These are phyloP conservation scores for Hypoxylon perforatum DNA, from an alignment of 495 filamentous ascomycete species.

Conservation along the genomic window DNA sequence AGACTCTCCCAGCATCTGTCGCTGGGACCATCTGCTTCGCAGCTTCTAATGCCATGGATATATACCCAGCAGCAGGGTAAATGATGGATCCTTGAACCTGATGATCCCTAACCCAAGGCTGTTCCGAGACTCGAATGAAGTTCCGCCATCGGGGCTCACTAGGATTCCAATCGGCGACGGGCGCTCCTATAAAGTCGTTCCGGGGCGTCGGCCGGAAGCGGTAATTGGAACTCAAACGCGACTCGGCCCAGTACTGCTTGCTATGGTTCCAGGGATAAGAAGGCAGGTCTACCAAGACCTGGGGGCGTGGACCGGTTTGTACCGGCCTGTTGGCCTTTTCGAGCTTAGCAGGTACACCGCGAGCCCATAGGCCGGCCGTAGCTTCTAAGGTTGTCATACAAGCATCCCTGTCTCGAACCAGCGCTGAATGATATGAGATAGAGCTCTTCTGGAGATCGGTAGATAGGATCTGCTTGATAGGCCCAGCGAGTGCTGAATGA, in stretches of 20 bases:
- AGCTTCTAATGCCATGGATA: conserved; percentile 58
- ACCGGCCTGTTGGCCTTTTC: conserved; percentile 3
- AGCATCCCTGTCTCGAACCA: conserved; percentile 49
- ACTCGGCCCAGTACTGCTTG: conserved; percentile 56
- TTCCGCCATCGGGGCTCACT: conserved; percentile 56
- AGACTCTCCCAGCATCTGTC: no score
- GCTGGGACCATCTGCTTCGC: no score
- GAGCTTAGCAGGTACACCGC: background rate
- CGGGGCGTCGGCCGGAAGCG: conserved; percentile 8
- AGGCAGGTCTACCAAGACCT: conserved; percentile 49
- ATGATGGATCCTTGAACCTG: conserved; percentile 47
- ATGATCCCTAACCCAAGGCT: conserved; percentile 60
- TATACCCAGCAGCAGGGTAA: conserved; percentile 57
- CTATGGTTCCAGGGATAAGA: conserved; percentile 60
- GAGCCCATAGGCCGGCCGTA: background rate
- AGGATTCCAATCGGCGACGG: conserved; percentile 42
- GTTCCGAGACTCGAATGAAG: conserved; percentile 47
- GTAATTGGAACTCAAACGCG: conserved; percentile 45
- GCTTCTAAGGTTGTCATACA: background rate
- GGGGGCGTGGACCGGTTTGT: conserved; percentile 22
- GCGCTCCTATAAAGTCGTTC: conserved; percentile 62
- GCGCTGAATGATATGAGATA: conserved; percentile 42
- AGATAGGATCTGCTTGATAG: conserved; percentile 62
- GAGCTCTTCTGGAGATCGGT: conserved; percentile 31
- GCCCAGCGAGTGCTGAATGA: conserved; percentile 60